Evolutionary conservation across 2,329 filamentous ascomycete species (phyloP).

Genomic region (Verticillium alfalfae): DNA sequence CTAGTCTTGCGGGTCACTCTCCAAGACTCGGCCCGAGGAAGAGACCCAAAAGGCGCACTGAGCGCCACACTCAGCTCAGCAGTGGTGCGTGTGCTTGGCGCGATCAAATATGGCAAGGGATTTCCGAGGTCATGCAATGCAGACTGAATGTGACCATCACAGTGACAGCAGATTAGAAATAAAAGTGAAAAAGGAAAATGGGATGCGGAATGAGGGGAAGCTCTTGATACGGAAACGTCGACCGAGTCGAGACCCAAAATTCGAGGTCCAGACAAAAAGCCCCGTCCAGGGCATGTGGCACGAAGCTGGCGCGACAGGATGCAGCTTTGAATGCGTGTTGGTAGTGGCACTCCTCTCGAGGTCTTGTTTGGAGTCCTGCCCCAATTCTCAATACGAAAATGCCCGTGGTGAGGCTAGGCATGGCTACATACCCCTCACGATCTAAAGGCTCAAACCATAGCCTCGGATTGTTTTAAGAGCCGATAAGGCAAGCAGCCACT

Average conservation of each 20-base stretch:
- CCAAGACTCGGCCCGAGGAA: background rate
- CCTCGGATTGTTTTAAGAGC: background rate
- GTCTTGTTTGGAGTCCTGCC: background rate
- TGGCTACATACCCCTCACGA: background rate
- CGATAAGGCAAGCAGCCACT: background rate
- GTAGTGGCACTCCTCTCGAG: background rate
- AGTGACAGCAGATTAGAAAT: background rate
- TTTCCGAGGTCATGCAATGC: background rate
- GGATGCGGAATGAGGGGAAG: background rate
- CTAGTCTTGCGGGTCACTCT: background rate
- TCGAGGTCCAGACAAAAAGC: background rate
- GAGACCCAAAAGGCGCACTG: background rate
- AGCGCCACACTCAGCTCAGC: background rate
- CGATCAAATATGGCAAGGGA: background rate
- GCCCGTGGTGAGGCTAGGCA: background rate
- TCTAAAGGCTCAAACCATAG: background rate
- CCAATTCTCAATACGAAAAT: background rate
- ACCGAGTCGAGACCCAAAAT: background rate
- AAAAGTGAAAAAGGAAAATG: background rate
- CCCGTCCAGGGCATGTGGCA: background rate
- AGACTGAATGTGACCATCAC: background rate
- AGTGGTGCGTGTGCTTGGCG: background rate
- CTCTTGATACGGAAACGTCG: background rate
- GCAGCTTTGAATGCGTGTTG: background rate
- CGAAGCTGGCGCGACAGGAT: background rate